Evolutionary conservation across 1,284 basidiomycete genomes (phyloP).

Genomic region (Boletellus dicymbophilus): DNA sequence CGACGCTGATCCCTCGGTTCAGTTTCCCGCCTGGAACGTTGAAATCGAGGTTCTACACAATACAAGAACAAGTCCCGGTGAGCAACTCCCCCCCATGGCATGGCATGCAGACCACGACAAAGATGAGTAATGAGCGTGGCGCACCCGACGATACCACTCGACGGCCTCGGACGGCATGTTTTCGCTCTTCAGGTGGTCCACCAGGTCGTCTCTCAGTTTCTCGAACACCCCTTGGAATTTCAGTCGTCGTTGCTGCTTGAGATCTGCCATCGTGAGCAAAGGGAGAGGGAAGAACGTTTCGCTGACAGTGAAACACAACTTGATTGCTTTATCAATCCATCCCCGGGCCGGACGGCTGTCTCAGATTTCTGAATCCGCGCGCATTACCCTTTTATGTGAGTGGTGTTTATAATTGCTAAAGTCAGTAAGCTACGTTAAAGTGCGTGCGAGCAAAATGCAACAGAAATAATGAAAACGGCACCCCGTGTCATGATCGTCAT

Average conservation of each 20-base stretch:
- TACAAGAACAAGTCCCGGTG: not conserved
- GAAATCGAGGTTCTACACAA: constrained; percentile 81
- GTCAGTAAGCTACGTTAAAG: constrained; percentile 11
- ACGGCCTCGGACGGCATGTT: constrained; percentile 65
- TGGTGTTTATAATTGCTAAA: constrained; percentile 26
- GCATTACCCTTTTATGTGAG: constrained; percentile 12
- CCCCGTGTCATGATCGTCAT: no score
- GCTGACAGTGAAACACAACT: no score
- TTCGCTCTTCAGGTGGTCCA: constrained; percentile 50
- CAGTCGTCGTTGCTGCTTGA: constrained; percentile 27
- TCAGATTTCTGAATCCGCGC: no score
- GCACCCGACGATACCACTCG: constrained; percentile 65
- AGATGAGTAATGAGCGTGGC: no score
- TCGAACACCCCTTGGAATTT: constrained; percentile 33
- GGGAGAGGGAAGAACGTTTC: not conserved
- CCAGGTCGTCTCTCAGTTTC: constrained; percentile 34
- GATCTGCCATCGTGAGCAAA: constrained; percentile 12
- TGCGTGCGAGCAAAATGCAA: no score
- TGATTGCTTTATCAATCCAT: constrained; percentile 4
- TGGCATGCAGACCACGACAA: no score
- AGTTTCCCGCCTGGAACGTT: constrained; percentile 97
- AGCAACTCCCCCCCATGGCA: no score
- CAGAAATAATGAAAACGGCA: no score
- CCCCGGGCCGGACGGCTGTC: no score
- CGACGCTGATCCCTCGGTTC: constrained; percentile 93